These are phyloP conservation scores for Capsella bursapastoris DNA, from an alignment of 345 rosid species.

Conservation along the genomic window DNA sequence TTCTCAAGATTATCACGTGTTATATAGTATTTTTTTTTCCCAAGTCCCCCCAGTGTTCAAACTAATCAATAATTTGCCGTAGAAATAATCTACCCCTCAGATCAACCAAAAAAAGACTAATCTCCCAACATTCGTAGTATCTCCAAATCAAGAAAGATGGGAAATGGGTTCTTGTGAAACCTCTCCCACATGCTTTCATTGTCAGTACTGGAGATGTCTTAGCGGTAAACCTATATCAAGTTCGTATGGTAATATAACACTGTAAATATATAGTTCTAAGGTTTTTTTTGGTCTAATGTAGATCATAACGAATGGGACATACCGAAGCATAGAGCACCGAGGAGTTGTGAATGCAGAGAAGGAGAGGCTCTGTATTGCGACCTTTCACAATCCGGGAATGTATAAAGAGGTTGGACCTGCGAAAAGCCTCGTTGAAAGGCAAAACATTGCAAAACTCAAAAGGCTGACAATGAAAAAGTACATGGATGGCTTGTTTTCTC, in stretches of 20 bases:
- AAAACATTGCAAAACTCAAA: conserved; percentile 37
- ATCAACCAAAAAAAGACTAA: too few species aligned
- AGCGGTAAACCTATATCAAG: background rate
- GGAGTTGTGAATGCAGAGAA: conserved; percentile 46
- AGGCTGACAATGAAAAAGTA: conserved; percentile 33
- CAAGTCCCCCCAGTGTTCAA: too few species aligned
- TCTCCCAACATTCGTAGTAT: too few species aligned
- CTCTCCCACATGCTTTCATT: background rate
- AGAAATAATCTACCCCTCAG: too few species aligned
- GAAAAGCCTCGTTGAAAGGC: conserved; percentile 32
- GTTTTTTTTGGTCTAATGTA: background rate
- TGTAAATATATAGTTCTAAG: too few species aligned
- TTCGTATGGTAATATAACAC: background rate
- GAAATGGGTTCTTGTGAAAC: background rate
- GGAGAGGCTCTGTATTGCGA: conserved; percentile 49
- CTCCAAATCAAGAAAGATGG: background rate
- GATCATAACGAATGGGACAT: conserved; percentile 52
- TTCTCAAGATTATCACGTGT: too few species aligned
- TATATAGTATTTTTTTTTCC: too few species aligned
- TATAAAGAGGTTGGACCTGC: conserved; percentile 47
- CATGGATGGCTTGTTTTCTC: conserved; percentile 28
- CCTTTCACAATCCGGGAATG: conserved; percentile 39
- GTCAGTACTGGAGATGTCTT: background rate
- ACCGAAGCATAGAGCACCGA: conserved; percentile 50
- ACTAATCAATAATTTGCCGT: too few species aligned